A percentile compares a stretch with the other conserved stretches of the same genome.
Conservation (phyloP, 2,329 filamentous ascomycete species). For the Epichloe typhina region DNA sequence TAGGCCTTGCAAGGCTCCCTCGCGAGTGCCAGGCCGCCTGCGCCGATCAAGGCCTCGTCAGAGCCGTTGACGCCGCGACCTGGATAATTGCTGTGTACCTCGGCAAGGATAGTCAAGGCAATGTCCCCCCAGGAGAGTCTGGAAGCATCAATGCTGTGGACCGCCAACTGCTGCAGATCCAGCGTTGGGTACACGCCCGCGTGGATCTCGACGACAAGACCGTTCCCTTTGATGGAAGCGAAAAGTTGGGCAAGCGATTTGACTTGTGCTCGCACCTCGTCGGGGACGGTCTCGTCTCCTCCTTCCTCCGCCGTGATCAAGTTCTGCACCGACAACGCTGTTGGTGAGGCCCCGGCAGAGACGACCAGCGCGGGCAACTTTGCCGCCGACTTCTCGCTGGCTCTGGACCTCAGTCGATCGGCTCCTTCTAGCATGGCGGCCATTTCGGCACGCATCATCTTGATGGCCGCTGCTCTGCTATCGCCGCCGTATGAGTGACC, state of each 20-base stretch:
- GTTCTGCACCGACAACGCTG: slow-evolving; percentile 29
- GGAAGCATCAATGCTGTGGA: slow-evolving; percentile 39
- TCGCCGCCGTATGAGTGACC: slow-evolving; percentile 51
- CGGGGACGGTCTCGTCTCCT: slow-evolving; percentile 3
- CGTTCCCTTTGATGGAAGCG: slow-evolving; percentile 18
- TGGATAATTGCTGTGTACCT: slow-evolving; percentile 57
- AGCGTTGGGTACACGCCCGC: slow-evolving; percentile 65
- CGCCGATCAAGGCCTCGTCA: slow-evolving; percentile 55
- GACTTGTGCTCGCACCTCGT: slow-evolving; percentile 10
- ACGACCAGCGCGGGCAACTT: slow-evolving; percentile 24
- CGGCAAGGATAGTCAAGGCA: slow-evolving; percentile 55
- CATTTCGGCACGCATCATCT: slow-evolving; percentile 19
- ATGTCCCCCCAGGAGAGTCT: slow-evolving; percentile 40
- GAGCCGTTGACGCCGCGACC: slow-evolving; percentile 32
- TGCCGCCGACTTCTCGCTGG: slow-evolving; percentile 7
- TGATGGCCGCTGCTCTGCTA: slow-evolving; percentile 17
- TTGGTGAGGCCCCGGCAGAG: slow-evolving; percentile 67
- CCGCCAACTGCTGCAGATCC: slow-evolving; percentile 69
- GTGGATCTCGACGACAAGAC: slow-evolving; percentile 51
- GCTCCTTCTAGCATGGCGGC: slow-evolving; percentile 15
- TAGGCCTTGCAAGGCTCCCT: slow-evolving; percentile 64
- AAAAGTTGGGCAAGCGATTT: slow-evolving; percentile 11
- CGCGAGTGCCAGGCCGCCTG: slow-evolving; percentile 56
- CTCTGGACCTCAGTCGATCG: slow-evolving; percentile 9
- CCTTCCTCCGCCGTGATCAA: slow-evolving; percentile 7